These are phyloP conservation scores for Nicotiana paniculata DNA, from an alignment of 257 asterid species.

Conservation along the genomic window DNA sequence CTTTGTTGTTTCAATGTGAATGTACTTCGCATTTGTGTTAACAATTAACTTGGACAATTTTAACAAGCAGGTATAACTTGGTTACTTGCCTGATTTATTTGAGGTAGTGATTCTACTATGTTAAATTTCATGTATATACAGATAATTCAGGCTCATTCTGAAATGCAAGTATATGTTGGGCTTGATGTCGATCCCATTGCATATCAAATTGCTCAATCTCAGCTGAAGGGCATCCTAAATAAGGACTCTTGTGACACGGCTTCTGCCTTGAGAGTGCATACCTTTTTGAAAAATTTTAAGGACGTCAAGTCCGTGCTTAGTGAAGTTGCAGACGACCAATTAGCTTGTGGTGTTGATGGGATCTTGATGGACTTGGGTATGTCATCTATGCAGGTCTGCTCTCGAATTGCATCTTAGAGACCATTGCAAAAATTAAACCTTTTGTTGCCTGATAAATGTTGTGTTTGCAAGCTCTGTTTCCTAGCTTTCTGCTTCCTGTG, in stretches of 20 bases:
- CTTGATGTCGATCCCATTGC: constrained; percentile 93
- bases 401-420: background rate
- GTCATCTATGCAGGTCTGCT: constrained; percentile 97
- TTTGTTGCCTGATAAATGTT: background rate
- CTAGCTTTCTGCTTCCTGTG: too few relatives aligned
- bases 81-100: background rate
- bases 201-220: constrained; percentile 59
- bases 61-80: background rate
- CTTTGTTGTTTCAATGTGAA: background rate
- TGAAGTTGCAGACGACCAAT: constrained; percentile 36
- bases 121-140: constrained; percentile 26
- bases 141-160: constrained; percentile 87
- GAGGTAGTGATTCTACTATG: background rate
- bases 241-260: constrained; percentile 23
- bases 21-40: background rate
- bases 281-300: constrained; percentile 59
- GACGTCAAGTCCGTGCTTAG: constrained; percentile 45
- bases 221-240: constrained; percentile 28
- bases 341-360: constrained; percentile 59
- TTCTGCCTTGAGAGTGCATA: constrained; percentile 45
- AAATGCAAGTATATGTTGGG: constrained; percentile 73
- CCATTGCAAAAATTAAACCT: background rate
- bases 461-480: too few relatives aligned
- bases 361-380: constrained; percentile 95
- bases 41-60: background rate